Base-by-base conservation (phyloP, 139 green algal genomes). In the Tetratostichococcus sp. region DNA sequence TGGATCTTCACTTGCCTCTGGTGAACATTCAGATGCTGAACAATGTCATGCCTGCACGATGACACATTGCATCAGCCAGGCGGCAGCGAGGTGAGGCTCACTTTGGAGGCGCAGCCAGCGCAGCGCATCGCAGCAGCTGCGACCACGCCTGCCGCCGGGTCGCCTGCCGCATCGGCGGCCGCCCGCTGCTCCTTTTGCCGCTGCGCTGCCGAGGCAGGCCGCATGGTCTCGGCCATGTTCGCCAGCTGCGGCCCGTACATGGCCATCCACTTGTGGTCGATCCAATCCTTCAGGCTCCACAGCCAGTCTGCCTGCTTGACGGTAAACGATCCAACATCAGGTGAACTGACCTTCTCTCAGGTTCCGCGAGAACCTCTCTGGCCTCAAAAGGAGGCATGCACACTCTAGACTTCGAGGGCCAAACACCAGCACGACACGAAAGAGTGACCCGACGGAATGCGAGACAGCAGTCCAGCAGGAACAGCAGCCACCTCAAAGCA, bases 211-310 rank as follows among this genome's bases (percentile, higher is more conserved):
- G 68, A 67, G 68, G 30, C 28, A 42, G 68, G 21, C 26, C 67
- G 66, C n/a, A 42, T 22, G 43, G 66, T 35, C 43, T 70, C 66
- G 14, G 33, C 33, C 81, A 89, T 84, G 33, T 71, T 32, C 0
- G 78, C 72, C 30, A 95, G 80, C 23, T 85, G 81, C 1, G 33
- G 43, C 4, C 81, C 72, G 68, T 93, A 97, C 73, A 89, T 95
- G 65, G 68, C 67, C 93, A 97, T 97, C 79, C 94, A 98, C 4
- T 79, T 75, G 0, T 87, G 77, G 83, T 98, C 94, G 65, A 98
- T 98, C 26, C 76, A 77, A 75, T 98, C 93, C 83, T 98, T 98
- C 76, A 88, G 77, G 2, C 3, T 67, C 95, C 95, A 98, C 50
- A 97, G 81, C 82, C 83, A 94, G 6, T 35, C 76, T 33, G 82